Conservation (phyloP, 805 yeast genomes). For the Starmerella bombicola region DNA sequence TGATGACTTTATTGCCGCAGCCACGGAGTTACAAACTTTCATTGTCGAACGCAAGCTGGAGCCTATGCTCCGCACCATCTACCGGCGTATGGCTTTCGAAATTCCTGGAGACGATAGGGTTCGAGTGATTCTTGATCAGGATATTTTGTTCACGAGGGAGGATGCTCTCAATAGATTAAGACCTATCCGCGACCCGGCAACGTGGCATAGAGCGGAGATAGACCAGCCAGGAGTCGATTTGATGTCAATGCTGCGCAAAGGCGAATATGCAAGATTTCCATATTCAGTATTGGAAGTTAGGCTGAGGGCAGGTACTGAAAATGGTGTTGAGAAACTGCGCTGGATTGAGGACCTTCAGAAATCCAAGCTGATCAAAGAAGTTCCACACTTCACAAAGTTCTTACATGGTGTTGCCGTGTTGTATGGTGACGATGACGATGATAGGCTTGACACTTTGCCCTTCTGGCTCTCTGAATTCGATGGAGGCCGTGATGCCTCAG, state of each 20-base stretch:
- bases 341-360: conserved; percentile 85
- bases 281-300: conserved; percentile 70
- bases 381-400: conserved; percentile 85
- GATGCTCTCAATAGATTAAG: conserved; percentile 72
- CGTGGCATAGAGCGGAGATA: conserved; percentile 88
- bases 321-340: conserved; percentile 27
- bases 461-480: conserved; percentile 92
- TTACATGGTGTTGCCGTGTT: conserved; percentile 85
- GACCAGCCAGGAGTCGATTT: conserved; percentile 57
- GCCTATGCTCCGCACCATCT: conserved; percentile 76
- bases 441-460: conserved; percentile 77
- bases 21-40: conserved; percentile 49
- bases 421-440: conserved; percentile 86
- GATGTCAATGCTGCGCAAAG: conserved; percentile 68
- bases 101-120: conserved; percentile 94
- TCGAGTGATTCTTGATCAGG: conserved; percentile 81
- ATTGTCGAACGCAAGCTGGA: conserved; percentile 55
- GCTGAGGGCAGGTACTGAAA: conserved; percentile 35
- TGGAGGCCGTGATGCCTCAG: conserved; percentile 1
- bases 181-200: conserved; percentile 78
- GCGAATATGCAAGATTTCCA: conserved; percentile 76
- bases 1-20: conserved; percentile 41
- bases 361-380: conserved; percentile 78
- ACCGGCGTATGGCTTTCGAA: conserved; percentile 90
- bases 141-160: conserved; percentile 76